Evolutionary conservation across 2,329 filamentous ascomycete genomes (phyloP), one percentile per base, ranked within the genome.

Genomic region (Beauveria brongniartii): DNA sequence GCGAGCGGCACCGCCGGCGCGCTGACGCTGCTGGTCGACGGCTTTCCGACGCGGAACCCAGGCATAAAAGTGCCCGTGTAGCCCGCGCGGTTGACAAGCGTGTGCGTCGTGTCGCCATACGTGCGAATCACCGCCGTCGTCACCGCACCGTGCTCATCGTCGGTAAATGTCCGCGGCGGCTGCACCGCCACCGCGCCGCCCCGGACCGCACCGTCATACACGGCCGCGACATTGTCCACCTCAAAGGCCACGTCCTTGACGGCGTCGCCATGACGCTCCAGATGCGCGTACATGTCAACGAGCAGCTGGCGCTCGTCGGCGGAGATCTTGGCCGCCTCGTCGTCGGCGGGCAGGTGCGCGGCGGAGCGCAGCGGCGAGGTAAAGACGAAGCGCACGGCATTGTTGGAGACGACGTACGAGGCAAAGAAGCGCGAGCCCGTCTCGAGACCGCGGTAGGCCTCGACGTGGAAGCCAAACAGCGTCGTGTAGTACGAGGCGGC

Each of bases 201-300:
- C 64, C 81, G 77, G 16, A 96, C 81, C 20, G 93, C 93, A 61
- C 84, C 84, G 61, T 78, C 71, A 74, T 91, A 97, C 5, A 97
- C 89, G 50, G 84, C 89, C 62, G 88, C 84, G 43, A 96, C 91
- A 69, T 91, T 85, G 74, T 97, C 92, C 14, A 97, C 93, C 73
- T 96, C 91, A 71, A 97, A 97, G 12, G 92, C 90, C 40, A 97
- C 92, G 69, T 97, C 93, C 77, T 95, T 96, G 59, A 97, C 92
- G 14, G 89, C 93, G 74, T 97, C 93, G 26, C 93, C 92, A 70
- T 97, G 93, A 64, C 85, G 83, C 76, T 92, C 89, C 44, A 95
- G 83, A 73, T 97, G 92, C 18, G 80, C 80, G 71, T 96, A 87
- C 64, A 97, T 91, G 67, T 93, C 89, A 61, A 77, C 75, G 22